Evolutionary conservation across 805 yeast species (phyloP), one percentile per base, ranked within the genome.

Genomic region (Wickerhamomyces chaumierensis): DNA sequence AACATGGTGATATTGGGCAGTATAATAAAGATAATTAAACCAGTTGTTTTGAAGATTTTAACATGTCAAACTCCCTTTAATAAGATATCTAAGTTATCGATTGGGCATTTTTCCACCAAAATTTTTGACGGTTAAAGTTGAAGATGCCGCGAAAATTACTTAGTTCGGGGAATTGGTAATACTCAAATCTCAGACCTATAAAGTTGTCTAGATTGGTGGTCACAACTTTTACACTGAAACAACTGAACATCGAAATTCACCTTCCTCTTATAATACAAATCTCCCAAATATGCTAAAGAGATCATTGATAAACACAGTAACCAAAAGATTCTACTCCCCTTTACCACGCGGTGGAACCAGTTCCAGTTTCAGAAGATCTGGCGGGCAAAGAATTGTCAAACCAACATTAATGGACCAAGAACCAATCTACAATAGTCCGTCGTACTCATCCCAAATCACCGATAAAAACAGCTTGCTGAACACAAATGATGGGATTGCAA

Each of bases 401-500:
- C 18, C 31, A 20, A 20, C n/a, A 14, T n/a, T 21, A 21, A 9
- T 35, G 11, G 20, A 7, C 9, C 7, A 15, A 12, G 36, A 16
- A 29, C 16, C 33, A 14, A 14, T 31, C 12, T 31, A 31, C 14
- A 31, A 9, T 21, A 9, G 23, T 21, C 9, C 9, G 9, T 7
- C 17, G 15, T 31, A 31, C 14, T 13, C 33, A 9, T 5, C 65
- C 8, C 64, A 66, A 31, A 81, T 79, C 1, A 51, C 75, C 17
- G 68, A 45, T 21, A 43, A 44, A 2, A 34, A 33, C 14, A 46
- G 48, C 4, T 25, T 45, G 12, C 37, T 80, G 18, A 68, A 72
- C 3, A 63, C 63, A 5, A 57, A 67, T 11, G 86, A 81, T 52
- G 78, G 81, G 0, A 68, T 81, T 18, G 70, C 75, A 21, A 64